These are phyloP conservation scores for Ascoidea tarda DNA, from an alignment of 805 yeast genomes.

Conservation along the genomic window DNA sequence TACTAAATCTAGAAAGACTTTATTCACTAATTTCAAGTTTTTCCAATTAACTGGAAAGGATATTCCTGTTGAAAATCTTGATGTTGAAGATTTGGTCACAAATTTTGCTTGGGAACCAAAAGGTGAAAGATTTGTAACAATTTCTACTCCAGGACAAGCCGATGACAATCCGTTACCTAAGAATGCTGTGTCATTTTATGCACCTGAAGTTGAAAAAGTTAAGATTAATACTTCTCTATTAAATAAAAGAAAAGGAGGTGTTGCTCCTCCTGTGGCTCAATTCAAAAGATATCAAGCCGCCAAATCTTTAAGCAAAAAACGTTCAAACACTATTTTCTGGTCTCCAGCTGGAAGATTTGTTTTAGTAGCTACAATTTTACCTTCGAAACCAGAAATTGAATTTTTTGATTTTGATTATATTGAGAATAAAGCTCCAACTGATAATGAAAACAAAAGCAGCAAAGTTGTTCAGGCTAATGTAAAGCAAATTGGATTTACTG, in stretches of 20 bases:
- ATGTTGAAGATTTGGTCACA: constrained; percentile 76
- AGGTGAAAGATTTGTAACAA: constrained; percentile 73
- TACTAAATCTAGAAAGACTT: constrained; percentile 86
- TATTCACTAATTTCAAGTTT: constrained; percentile 84
- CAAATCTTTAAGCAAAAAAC: constrained; percentile 44
- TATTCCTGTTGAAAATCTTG: constrained; percentile 89
- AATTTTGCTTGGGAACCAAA: constrained; percentile 95
- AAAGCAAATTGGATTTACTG: constrained; percentile 46
- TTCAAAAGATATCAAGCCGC: constrained; percentile 46
- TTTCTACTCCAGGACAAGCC: constrained; percentile 37
- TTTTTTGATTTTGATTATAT: constrained; percentile 81
- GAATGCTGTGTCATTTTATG: constrained; percentile 67
- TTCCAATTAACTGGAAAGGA: constrained; percentile 80
- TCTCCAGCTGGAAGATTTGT: constrained; percentile 90
- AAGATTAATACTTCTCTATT: constrained; percentile 10
- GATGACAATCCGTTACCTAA: constrained; percentile 39
- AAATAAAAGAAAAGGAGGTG: constrained; percentile 31
- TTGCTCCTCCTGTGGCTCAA: constrained; percentile 19
- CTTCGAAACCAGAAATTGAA: constrained; percentile 52
- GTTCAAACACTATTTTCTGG: constrained; percentile 66
- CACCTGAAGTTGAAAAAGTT: constrained; percentile 42
- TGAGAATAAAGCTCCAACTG: constrained; percentile 33
- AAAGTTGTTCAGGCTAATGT: constrained; percentile 42
- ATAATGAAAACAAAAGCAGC: constrained; percentile 19
- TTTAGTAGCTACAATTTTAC: constrained; percentile 29